phyloP scores from a whole-genome alignment of 2,329 filamentous ascomycete species.

The Pestalotiopsis sp. region DNA sequence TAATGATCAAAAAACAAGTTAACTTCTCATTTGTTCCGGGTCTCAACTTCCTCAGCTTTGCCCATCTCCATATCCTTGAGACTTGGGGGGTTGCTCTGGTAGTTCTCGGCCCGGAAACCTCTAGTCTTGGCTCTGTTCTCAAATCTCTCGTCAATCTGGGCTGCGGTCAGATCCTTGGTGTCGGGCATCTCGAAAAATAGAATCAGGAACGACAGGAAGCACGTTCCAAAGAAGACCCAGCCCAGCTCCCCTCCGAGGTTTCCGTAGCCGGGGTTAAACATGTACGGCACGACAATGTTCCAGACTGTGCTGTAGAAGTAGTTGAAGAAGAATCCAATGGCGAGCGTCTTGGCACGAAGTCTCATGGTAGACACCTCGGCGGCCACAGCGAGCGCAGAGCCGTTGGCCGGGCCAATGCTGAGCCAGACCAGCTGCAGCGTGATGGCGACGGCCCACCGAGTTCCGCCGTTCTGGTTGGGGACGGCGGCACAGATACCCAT shows the following conservation, averaged over 20 bases:
- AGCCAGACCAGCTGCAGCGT: slow-evolving; percentile 10
- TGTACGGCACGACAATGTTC: slow-evolving; percentile 12
- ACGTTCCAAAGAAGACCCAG: slow-evolving; percentile 10
- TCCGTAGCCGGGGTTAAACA: slow-evolving; percentile 9
- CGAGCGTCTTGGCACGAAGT: slow-evolving; percentile 8
- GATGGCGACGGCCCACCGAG: slow-evolving; percentile 7
- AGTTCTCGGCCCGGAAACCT: neutral
- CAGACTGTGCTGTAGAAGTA: slow-evolving; percentile 12
- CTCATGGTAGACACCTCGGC: slow-evolving; percentile 10
- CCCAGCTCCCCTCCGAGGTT: slow-evolving; percentile 5
- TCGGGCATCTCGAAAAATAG: slow-evolving; percentile 11
- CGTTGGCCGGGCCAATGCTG: slow-evolving; percentile 10
- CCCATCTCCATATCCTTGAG: slow-evolving; percentile 7
- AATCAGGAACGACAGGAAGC: neutral
- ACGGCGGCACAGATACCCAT: slow-evolving; percentile 8
- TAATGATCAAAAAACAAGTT: too few species aligned
- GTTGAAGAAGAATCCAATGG: slow-evolving; percentile 13
- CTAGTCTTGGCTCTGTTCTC: slow-evolving; percentile 1
- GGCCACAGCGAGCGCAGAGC: slow-evolving; percentile 5
- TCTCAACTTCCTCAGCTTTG: neutral
- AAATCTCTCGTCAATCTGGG: slow-evolving; percentile 11
- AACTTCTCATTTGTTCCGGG: neutral
- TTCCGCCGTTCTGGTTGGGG: neutral
- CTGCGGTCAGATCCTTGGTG: slow-evolving; percentile 4
- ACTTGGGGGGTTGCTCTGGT: neutral